Conservation (phyloP, 306 rosid genomes). For the Cucurbita moschata region DNA sequence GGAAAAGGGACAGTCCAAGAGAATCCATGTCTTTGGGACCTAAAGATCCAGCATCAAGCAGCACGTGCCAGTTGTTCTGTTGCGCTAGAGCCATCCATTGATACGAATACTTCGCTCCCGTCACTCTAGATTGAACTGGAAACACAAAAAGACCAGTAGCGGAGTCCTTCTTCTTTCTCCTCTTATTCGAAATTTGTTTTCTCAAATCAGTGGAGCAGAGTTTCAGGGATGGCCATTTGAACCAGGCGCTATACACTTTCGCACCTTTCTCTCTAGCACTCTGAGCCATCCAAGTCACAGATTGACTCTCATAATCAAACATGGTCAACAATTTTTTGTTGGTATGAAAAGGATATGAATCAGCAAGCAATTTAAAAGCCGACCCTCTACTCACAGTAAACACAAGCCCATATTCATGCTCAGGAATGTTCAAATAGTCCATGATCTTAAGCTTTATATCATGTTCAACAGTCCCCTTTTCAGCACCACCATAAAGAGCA, state of each 20-base stretch:
- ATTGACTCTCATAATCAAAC: slow-evolving; percentile 97
- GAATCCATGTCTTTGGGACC: slow-evolving; percentile 99
- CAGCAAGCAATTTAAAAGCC: slow-evolving; percentile 72
- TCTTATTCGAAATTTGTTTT: slow-evolving; percentile 74
- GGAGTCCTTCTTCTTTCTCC: slow-evolving; percentile 79
- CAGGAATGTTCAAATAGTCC: slow-evolving; percentile 94
- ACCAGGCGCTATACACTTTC: slow-evolving; percentile 79
- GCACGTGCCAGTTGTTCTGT: slow-evolving; percentile 95
- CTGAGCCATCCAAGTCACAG: slow-evolving; percentile 93
- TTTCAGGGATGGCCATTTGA: slow-evolving; percentile 92
- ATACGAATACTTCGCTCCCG: slow-evolving; percentile 88
- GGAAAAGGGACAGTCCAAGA: slow-evolving; percentile 79
- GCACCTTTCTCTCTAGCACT: slow-evolving; percentile 89
- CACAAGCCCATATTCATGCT: slow-evolving; percentile 86
- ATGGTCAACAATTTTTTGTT: slow-evolving; percentile 81
- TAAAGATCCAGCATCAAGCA: slow-evolving; percentile 89
- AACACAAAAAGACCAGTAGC: slow-evolving; percentile 87
- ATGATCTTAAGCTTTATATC: slow-evolving; percentile 71
- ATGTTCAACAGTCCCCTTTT: slow-evolving; percentile 76
- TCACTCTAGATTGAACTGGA: slow-evolving; percentile 92
- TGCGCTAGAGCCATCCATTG: slow-evolving; percentile 99
- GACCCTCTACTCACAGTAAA: slow-evolving; percentile 96
- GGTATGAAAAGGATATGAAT: slow-evolving; percentile 83
- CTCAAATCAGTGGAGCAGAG: slow-evolving; percentile 91
- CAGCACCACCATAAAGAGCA: slow-evolving; percentile 86